Evolutionary conservation across 1,284 basidiomycete genomes (phyloP).

Genomic region (Microbotryum violaceum): DNA sequence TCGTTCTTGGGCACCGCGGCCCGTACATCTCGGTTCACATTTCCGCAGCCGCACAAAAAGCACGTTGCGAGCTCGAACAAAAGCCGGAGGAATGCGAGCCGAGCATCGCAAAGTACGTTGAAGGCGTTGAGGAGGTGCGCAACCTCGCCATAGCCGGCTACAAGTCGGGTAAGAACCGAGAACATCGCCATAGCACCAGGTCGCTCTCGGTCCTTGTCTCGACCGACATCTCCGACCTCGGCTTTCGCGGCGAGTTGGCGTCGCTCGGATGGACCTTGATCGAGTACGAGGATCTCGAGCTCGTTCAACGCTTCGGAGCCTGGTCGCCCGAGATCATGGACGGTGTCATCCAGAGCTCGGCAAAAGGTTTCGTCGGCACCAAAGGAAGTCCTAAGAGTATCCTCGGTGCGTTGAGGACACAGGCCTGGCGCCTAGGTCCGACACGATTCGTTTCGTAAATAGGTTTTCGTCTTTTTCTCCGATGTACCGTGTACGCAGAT

Average conservation of each 20-base stretch:
- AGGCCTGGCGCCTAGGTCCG: slow-evolving; percentile 23
- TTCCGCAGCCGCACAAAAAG: slow-evolving; percentile 11
- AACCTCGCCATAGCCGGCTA: slow-evolving; percentile 13
- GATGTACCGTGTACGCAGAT: too few species aligned
- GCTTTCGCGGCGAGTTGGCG: slow-evolving; percentile 27
- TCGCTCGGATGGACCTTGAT: slow-evolving; percentile 27
- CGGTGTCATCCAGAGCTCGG: slow-evolving; percentile 19
- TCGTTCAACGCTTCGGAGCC: slow-evolving; percentile 22
- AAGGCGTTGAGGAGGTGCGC: slow-evolving; percentile 22
- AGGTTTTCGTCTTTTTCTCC: too few species aligned
- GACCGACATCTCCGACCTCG: slow-evolving; percentile 27
- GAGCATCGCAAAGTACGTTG: slow-evolving; percentile 16
- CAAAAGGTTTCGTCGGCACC: slow-evolving; percentile 25
- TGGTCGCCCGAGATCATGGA: slow-evolving; percentile 23
- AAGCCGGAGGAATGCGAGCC: slow-evolving; percentile 12
- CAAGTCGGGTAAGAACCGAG: slow-evolving; percentile 15
- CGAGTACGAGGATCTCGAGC: slow-evolving; percentile 28
- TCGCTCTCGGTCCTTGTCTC: slow-evolving; percentile 25
- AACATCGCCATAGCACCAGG: slow-evolving; percentile 24
- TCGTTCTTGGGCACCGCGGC: slow-evolving; percentile 20
- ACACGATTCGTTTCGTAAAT: slow-evolving; percentile 14
- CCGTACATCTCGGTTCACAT: slow-evolving; percentile 29
- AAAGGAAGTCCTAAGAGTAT: slow-evolving; percentile 22
- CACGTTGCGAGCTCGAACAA: slow-evolving; percentile 16
- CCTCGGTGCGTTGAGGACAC: slow-evolving; percentile 18